Percentiles rank a stretch among this genome's conserved stretches.
Conservation (phyloP, 805 yeast species). For the Scheffersomyces ergatensis region DNA sequence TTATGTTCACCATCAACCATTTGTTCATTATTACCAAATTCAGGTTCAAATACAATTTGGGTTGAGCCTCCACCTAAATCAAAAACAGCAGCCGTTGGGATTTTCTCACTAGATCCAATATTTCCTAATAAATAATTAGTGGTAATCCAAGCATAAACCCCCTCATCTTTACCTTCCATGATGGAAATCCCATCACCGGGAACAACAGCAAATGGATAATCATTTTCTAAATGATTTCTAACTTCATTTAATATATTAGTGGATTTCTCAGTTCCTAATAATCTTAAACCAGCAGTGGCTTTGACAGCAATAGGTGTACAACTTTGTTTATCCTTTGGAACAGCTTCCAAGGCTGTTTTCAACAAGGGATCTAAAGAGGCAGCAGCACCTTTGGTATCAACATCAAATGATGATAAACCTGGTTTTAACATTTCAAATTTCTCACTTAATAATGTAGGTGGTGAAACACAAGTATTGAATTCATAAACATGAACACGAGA, state of each 20-base stretch:
- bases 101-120: constrained; percentile 74
- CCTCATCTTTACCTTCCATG: constrained; percentile 97
- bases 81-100: constrained; percentile 93
- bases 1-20: constrained; percentile 89
- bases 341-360: constrained; percentile 67
- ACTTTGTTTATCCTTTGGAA: constrained; percentile 67
- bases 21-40: constrained; percentile 52
- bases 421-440: constrained; percentile 87
- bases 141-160: constrained; percentile 98
- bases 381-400: constrained; percentile 84
- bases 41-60: constrained; percentile 97
- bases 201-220: constrained; percentile 92
- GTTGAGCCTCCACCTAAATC: constrained; percentile 99
- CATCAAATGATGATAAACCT: constrained; percentile 83
- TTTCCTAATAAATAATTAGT: constrained; percentile 91
- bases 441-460: constrained; percentile 80
- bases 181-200: constrained; percentile 82
- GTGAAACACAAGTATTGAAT: constrained; percentile 81
- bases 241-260: constrained; percentile 73
- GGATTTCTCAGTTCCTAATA: constrained; percentile 76
- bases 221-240: constrained; percentile 65
- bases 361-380: constrained; percentile 81
- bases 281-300: constrained; percentile 96
- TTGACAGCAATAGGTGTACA: constrained; percentile 96
- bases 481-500: constrained; percentile 93